A percentile compares a stretch with the other conserved stretches of the same genome.
These are phyloP conservation scores for Ogataea paradorogensis DNA, from an alignment of 805 yeast species.

Conservation along the genomic window DNA sequence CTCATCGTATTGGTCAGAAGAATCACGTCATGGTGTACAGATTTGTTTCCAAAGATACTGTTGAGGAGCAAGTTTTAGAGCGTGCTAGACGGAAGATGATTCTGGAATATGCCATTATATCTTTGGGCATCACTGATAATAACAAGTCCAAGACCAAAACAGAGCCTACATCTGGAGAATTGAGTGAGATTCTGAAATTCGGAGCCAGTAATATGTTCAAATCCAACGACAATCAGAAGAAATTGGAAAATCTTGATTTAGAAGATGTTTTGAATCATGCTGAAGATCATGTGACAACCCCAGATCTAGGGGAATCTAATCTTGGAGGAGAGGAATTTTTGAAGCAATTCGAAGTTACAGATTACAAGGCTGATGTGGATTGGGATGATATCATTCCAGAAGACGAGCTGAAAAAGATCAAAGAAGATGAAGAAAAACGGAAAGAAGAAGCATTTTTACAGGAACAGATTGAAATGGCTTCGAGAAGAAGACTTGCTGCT, in stretches of 20 bases:
- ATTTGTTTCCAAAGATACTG: constrained; percentile 96
- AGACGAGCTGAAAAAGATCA: constrained; percentile 81
- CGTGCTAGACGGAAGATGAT: constrained; percentile 98
- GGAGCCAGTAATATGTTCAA: constrained; percentile 99
- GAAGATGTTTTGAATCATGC: constrained; percentile 97
- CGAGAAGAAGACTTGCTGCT: constrained; percentile 75
- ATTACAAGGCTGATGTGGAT: constrained; percentile 95
- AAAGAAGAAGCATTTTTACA: constrained; percentile 83
- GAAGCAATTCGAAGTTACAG: constrained; percentile 97
- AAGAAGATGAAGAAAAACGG: constrained; percentile 85
- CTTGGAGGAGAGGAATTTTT: constrained; percentile 97
- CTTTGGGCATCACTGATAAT: constrained; percentile 89
- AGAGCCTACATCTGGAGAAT: constrained; percentile 82
- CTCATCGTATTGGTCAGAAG: constrained; percentile 99
- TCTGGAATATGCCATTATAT: constrained; percentile 94
- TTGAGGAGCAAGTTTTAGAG: constrained; percentile 95
- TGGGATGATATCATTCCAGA: constrained; percentile 99
- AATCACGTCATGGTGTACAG: constrained; percentile 97
- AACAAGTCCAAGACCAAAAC: constrained; percentile 48
- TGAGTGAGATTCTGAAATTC: constrained; percentile 89
- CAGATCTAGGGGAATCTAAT: constrained; percentile 95
- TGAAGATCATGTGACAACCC: constrained; percentile 94
- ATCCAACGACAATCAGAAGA: constrained; percentile 89
- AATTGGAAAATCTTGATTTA: constrained; percentile 88
- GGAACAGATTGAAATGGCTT: constrained; percentile 85